Base-by-base conservation (phyloP, 257 asterid genomes). In the Solanum pinnatisectum region DNA sequence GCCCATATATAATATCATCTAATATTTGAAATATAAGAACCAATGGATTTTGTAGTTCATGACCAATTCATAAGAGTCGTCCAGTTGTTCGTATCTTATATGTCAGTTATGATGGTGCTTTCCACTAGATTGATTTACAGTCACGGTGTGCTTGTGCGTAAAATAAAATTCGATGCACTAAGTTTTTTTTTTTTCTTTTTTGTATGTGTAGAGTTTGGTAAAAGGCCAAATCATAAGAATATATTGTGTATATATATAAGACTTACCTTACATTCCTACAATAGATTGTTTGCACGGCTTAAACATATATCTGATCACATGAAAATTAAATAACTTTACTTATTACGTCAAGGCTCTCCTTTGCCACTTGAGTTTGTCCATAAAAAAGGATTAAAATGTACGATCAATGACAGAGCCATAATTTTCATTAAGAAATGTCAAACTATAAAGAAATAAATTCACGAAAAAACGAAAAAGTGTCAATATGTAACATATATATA, bases 401-500 rank as follows among this genome's bases (percentile, higher is more conserved):
- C 44, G 4, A 72, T 72, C 8, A 35, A 1, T 18, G 63, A 16
- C 0, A 16, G 23, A 52, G n/a, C 4, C 1, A 52, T 5, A 16
- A 52, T 52, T 52, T 52, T 52, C 9, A 52, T 52, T 52, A 18
- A 52, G 63, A 52, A 52, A 16, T 16, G 23, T 16, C 10, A 52
- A 16, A 52, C 8, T 2, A 52, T 52, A 52, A 16, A 52, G 4
- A 52, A 52, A 52, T 52, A 52, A 16, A 52, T 52, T 52, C 10
- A 56, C 0, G n/a, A 18, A 18, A 1, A 56, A 52, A 8, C 0
- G 1, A 52, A 52, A 1, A 18, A 0, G 0, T 52, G 0, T 52
- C 63, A 52, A 6, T 6, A 52, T 5, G 8, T 16, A 52, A 52
- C 60, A 52, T 52, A 49, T 49, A 52, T 16, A 46, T 49, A 49